Conservation (phyloP, 805 yeast genomes). For the Sugiyamaella mastotermitis region DNA sequence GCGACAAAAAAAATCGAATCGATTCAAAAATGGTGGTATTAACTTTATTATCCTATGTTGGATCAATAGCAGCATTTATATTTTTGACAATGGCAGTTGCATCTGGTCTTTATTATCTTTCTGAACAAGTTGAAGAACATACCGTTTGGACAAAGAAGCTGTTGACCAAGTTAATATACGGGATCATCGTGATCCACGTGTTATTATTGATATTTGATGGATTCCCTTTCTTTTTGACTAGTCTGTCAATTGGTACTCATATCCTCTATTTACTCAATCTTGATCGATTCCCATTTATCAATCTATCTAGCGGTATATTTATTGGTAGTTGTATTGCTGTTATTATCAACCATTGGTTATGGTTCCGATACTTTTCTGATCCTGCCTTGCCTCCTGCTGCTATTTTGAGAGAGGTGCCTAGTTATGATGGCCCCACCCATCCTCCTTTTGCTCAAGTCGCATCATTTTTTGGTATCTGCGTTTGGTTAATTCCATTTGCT, state of each 20-base stretch:
- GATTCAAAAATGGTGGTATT: neutral
- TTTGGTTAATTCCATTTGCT: conserved; percentile 93
- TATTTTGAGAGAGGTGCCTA: conserved; percentile 40
- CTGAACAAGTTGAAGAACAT: conserved; percentile 92
- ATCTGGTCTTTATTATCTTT: conserved; percentile 83
- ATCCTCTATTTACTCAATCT: conserved; percentile 71
- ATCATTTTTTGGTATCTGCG: conserved; percentile 88
- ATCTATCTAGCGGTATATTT: conserved; percentile 65
- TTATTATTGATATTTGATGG: conserved; percentile 67
- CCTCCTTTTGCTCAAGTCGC: conserved; percentile 87
- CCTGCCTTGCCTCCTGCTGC: conserved; percentile 52
- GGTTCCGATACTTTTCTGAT: conserved; percentile 84
- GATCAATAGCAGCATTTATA: conserved; percentile 55
- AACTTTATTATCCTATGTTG: conserved; percentile 45
- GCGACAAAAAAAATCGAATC: too few species aligned
- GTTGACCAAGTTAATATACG: conserved; percentile 55
- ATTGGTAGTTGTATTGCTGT: conserved; percentile 67
- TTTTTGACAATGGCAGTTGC: conserved; percentile 53
- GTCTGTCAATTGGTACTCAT: conserved; percentile 67
- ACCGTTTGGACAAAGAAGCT: conserved; percentile 76
- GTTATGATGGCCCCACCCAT: conserved; percentile 55
- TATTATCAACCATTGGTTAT: conserved; percentile 71
- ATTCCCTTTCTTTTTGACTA: conserved; percentile 63
- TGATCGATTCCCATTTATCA: conserved; percentile 76
- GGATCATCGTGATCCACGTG: conserved; percentile 48